A percentile compares a stretch with the other conserved stretches of the same genome.
These are phyloP conservation scores for Arachis monticola DNA, from an alignment of 331 rosid genomes.

Conservation along the genomic window DNA sequence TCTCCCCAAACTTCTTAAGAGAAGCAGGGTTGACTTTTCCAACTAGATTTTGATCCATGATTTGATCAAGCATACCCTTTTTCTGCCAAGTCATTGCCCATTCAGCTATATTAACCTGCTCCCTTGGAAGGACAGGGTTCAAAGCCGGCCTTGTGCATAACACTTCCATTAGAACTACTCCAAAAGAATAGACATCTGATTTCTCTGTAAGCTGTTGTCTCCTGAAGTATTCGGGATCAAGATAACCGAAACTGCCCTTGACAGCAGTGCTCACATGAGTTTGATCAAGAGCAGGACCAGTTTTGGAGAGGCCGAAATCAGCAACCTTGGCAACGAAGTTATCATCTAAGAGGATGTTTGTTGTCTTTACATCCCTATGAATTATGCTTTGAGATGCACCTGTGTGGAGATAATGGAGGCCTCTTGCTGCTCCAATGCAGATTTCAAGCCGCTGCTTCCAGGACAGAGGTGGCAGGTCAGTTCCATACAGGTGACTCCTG, in stretches of 20 bases:
- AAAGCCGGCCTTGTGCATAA: conserved; percentile 95
- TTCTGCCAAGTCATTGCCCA: conserved; percentile 97
- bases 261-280: conserved; percentile 99
- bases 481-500: conserved; percentile 91
- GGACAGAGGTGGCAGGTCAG: conserved; percentile 73
- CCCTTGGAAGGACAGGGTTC: conserved; percentile 93
- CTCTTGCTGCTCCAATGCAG: conserved; percentile 96
- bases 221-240: conserved; percentile 96
- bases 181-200: conserved; percentile 96
- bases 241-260: conserved; percentile 97
- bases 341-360: conserved; percentile 95
- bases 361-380: conserved; percentile 96
- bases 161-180: conserved; percentile 96
- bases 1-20: conserved; percentile 90
- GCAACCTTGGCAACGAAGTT: conserved; percentile 94
- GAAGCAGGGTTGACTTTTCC: conserved; percentile 89
- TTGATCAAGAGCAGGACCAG: conserved; percentile 92
- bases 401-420: conserved; percentile 97
- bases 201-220: conserved; percentile 97
- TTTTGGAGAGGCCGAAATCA: conserved; percentile 93
- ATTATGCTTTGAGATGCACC: conserved; percentile 93
- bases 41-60: conserved; percentile 82
- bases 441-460: conserved; percentile 96
- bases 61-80: conserved; percentile 93
- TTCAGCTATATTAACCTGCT: conserved; percentile 95